Base-by-base conservation (phyloP, 345 rosid genomes). In the Pistacia vera region DNA sequence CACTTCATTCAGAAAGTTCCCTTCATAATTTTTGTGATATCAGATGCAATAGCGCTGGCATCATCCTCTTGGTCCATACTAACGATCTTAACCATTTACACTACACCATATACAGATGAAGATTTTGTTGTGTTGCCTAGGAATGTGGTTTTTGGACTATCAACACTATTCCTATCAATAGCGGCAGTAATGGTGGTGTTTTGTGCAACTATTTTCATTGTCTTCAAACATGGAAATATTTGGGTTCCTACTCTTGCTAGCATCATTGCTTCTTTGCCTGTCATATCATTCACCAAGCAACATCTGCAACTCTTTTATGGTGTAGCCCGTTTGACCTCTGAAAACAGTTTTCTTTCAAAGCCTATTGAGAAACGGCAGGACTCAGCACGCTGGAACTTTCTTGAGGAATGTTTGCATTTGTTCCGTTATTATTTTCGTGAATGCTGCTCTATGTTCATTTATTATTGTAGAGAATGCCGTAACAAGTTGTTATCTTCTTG, bases 21-120 rank as follows among this genome's bases (percentile, higher is more conserved):
- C 5, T 77, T 77, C 64, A 77, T 62, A 25, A 13, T 30, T 57
- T 79, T 70, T 49, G 36, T 59, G 1, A 20, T 75, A 22, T 49
- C 71, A 1, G 75, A 68, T 17, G 78, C 78, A 9, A 1, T 74
- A 18, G 63, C 78, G 0, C 44, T 76, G 5, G 16, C 72, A 2
- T 58, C 22, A 6, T 61, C 77, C 2, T n/a, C 30, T 30, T 22
- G 41, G 3, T 54, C 75, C 0, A 5, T 74, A 54, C 8, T 56
- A 7, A 33, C 3, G 3, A 63, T 79, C 54, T 3, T 74, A 18
- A 69, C 75, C 20, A 69, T 74, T 63, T 61, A 55, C 13, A 63
- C 75, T 1, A 68, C 71, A 8, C 49, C 66, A 8, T n/a, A 25
- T 4, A 20, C 74, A 13, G 10, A 41, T 9, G 8, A 55, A 0